Evolutionary conservation across 2,329 filamentous ascomycete genomes (phyloP), one percentile per base, ranked within the genome.

Genomic region (Daldinia sp.): DNA sequence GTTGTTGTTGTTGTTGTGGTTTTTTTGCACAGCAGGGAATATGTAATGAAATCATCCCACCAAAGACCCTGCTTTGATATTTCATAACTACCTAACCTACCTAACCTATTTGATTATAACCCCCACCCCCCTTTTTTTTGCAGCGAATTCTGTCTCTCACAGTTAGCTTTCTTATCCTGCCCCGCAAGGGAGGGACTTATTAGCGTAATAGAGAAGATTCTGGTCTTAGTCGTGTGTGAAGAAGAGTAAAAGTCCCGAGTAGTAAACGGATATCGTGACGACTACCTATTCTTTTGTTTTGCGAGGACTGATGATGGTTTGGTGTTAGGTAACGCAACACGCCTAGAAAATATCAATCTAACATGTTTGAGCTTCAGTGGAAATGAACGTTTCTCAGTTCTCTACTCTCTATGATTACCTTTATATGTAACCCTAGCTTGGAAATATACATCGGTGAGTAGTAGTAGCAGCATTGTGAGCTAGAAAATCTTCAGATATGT

Each of bases 191-290:
- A 4, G 46, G 46, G 6, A 18, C 28, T 33, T 18, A 18, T 6
- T 33, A 9, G 26, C 26, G 13, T 51, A 51, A 51, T 51, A 30
- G 26, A 33, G 28, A 51, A 30, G 15, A 51, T 51, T 51, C 33
- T 9, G 44, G 20, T n/a, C 28, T 51, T 33, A n/a, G 28, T 1
- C 7, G 46, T 33, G 46, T 33, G 26, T 50, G 15, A 4, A 48
- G 26, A 9, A 28, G 2, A n/a, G 4, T 48, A 33, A 9, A 33
- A 33, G 7, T 9, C 30, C n/a, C 5, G 2, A 39, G 10, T 30
- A 50, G 26, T 30, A 33, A 30, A 30, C 18, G 15, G 15, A 10
- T 50, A 33, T n/a, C 4, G 26, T 33, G 46, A 50, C 3, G 46
- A 35, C 5, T 9, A 9, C 6, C 13, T 30, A 26, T 18, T 18